These are phyloP conservation scores for Lecanoromycetidae sp. DNA, from an alignment of 2,329 filamentous ascomycete genomes.

Conservation along the genomic window DNA sequence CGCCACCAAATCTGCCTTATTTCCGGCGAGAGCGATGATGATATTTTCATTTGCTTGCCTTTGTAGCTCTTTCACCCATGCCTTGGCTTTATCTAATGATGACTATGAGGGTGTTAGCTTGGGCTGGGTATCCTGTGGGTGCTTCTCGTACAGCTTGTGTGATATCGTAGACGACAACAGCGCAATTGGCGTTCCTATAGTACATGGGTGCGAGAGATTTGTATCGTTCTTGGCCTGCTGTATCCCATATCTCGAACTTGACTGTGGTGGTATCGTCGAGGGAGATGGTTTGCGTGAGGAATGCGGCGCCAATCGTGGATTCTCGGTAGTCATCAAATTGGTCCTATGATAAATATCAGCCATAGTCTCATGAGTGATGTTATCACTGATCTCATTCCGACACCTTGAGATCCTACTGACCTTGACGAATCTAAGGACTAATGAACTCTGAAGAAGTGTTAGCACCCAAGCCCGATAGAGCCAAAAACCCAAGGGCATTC, in stretches of 20 bases:
- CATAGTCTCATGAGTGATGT: no score
- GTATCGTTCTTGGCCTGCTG: slow-evolving; percentile 95
- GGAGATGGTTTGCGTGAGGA: slow-evolving; percentile 96
- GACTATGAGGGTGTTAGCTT: slow-evolving; percentile 44
- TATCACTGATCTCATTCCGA: no score
- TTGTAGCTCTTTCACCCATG: slow-evolving; percentile 98
- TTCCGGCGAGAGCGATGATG: slow-evolving; percentile 93
- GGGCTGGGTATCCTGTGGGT: slow-evolving; percentile 2
- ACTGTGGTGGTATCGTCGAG: slow-evolving; percentile 96
- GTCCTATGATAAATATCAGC: slow-evolving; percentile 46
- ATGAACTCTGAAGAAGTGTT: slow-evolving; percentile 59
- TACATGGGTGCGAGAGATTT: slow-evolving; percentile 99
- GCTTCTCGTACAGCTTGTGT: slow-evolving; percentile 74
- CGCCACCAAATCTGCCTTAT: slow-evolving; percentile 92
- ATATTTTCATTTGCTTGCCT: slow-evolving; percentile 99
- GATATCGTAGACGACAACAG: slow-evolving; percentile 97
- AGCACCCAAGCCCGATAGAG: slow-evolving; percentile 16
- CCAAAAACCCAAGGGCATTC: neutral
- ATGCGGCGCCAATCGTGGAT: slow-evolving; percentile 95
- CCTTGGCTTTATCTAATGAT: slow-evolving; percentile 96
- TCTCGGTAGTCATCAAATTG: slow-evolving; percentile 98
- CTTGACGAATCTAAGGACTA: slow-evolving; percentile 97
- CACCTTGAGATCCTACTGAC: slow-evolving; percentile 48
- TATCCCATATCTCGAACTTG: slow-evolving; percentile 99
- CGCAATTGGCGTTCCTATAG: slow-evolving; percentile 98